Base-by-base conservation (phyloP, 495 filamentous ascomycete genomes). In the Lasiosphaeriaceae sp. region DNA sequence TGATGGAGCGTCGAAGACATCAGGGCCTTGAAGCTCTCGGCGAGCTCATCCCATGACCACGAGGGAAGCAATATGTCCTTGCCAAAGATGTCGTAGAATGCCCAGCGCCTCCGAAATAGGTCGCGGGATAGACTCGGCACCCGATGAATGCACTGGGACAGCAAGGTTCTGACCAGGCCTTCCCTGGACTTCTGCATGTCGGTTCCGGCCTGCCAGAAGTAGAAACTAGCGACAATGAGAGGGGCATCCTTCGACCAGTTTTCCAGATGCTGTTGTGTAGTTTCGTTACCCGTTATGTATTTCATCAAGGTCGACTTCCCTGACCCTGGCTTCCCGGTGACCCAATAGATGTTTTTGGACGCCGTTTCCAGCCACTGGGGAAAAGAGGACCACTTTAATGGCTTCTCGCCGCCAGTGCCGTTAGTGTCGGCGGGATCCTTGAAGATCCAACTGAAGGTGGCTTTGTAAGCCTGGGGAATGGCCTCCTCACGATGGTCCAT, bases 271-370 rank as follows among this genome's bases (percentile, higher is more conserved):
- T 21, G 11, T 12, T 20, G 4, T 8, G 41, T 26, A 17, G 21
- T 16, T 2, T 26, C 8, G 22, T 54, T 24, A 3, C 41, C 37
- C 1, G 46, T 7, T 14, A 59, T 31, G 34, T 34, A 59, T 51
- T 55, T 55, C 44, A 59, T 50, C 44, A 59, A 17, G 2, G 57
- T 59, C 9, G 48, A 53, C 14, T 59, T 59, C 6, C 57, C 57
- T 0, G 57, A 54, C 5, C 35, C 57, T 6, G 57, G 51, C 31
- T 59, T 59, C 5, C 57, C 57, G 14, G 31, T 31, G 14, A 59
- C 54, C 57, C 57, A 59, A 31, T 47, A 56, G 19, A 47, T 47
- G 22, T 23, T 17, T 47, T 47, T 22, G 19, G 45, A 22, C 6
- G 20, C 45, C 3, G 16, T 17, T 47, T 47, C 5, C 45, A 47